Evolutionary conservation across 2,329 filamentous ascomycete species (phyloP), one percentile per base, ranked within the genome.

Genomic region (Emergomyces orientalis): DNA sequence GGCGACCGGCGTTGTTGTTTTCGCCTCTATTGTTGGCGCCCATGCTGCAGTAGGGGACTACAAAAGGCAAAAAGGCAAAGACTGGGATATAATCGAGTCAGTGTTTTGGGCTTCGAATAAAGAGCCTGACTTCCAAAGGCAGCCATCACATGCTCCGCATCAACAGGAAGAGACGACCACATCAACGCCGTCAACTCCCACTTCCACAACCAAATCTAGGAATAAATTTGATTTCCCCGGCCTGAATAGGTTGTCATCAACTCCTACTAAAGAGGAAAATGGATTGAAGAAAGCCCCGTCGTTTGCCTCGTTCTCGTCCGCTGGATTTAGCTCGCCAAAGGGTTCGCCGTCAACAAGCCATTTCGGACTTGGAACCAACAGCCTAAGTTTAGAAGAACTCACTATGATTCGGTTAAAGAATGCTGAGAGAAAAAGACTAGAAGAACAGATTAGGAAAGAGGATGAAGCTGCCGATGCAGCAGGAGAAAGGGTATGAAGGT

Each of bases 361-460:
- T 51, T 67, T 69, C 5, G 57, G 63, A 1, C 41, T 72, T 13
- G 69, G 69, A 3, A 54, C 69, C 6, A 73, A 71, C 25, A 71
- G 70, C 45, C 76, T 75, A 13, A 79, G 73, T 62, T 64, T 79
- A n/a, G 73, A 79, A 65, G 78, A 80, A 54, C 64, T 77, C 59
- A 85, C 81, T 1, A 78, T 85, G 75, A 85, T 82, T 64, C 78
- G 82, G 62, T 67, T 86, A 49, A 81, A 82, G 66, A 83, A 80
- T 62, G 83, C 83, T 0, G 83, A 86, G 70, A 79, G 77, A 63
- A 78, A 76, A 67, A 76, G 77, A 39, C 65, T 83, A 14, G 82
- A 83, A 65, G 82, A 84, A 60, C 78, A 85, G 65, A 77, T 83
- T 62, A 70, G 75, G 52, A 77, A 76, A 67, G 78, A 79, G 65